phyloP scores from a whole-genome alignment of 257 asterid species.

The Gentiana straminea region DNA sequence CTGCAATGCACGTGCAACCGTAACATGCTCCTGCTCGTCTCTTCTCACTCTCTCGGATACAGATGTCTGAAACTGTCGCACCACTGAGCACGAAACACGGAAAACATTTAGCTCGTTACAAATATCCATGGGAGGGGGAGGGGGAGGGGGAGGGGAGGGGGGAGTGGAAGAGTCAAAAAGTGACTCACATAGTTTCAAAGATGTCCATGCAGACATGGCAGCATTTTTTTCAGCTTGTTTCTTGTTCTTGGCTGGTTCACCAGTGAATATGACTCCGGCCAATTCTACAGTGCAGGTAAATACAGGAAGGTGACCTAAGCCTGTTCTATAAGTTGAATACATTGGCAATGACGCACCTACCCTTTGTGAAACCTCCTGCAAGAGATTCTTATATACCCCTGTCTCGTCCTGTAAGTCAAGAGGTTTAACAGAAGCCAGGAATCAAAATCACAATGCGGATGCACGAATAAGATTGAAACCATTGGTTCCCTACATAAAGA shows the following conservation, averaged over 20 bases:
- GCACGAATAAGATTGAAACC: too few species aligned
- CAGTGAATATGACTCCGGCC: slow-evolving; percentile 40
- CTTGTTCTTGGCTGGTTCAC: slow-evolving; percentile 45
- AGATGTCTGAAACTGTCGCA: slow-evolving; percentile 61
- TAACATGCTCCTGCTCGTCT: slow-evolving; percentile 93
- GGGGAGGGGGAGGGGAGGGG: neutral
- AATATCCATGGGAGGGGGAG: neutral
- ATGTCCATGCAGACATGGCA: slow-evolving; percentile 51
- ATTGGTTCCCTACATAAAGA: too few species aligned
- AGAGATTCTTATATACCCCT: slow-evolving; percentile 41
- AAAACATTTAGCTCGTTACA: slow-evolving; percentile 11
- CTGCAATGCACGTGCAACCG: slow-evolving; percentile 86
- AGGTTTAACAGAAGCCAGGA: neutral
- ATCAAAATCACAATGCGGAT: neutral
- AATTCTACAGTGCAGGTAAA: slow-evolving; percentile 38
- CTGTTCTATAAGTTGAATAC: slow-evolving; percentile 35
- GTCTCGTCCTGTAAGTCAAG: slow-evolving; percentile 36
- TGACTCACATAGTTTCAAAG: slow-evolving; percentile 36
- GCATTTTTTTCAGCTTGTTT: slow-evolving; percentile 54
- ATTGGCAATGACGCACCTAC: slow-evolving; percentile 40
- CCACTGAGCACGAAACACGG: slow-evolving; percentile 37
- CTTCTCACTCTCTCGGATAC: slow-evolving; percentile 35
- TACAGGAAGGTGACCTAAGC: slow-evolving; percentile 40
- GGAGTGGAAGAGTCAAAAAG: neutral
- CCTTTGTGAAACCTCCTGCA: slow-evolving; percentile 51